Evolutionary conservation across 768 basidiomycete genomes (phyloP).

Genomic region (Polyporus arcularius): DNA sequence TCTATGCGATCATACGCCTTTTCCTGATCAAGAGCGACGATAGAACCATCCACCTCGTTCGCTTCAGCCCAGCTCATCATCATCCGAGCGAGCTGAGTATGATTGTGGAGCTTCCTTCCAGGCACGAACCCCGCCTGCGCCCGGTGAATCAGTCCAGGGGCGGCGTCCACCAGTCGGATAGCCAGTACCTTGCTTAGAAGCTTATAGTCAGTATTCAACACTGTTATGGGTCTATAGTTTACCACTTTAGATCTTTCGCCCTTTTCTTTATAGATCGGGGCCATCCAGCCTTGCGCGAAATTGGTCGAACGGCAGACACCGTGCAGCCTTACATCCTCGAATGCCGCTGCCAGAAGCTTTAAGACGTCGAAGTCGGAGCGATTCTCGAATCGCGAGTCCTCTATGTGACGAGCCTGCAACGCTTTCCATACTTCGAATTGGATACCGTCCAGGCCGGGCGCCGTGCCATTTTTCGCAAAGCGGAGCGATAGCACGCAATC

Average conservation of each 20-base stretch:
- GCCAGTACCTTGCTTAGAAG: constrained; percentile 29
- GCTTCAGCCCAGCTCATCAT: constrained; percentile 15
- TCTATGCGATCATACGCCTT: constrained; percentile 21
- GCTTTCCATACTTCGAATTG: no score
- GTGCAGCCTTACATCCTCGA: no score
- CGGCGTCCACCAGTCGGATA: constrained; percentile 13
- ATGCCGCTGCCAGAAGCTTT: no score
- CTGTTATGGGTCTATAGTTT: constrained; percentile 22
- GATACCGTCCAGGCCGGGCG: no score
- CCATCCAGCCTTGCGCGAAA: constrained; percentile 35
- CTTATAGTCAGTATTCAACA: constrained; percentile 36
- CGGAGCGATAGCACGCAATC: no score
- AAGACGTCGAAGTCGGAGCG: no score
- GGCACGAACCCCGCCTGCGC: constrained; percentile 43
- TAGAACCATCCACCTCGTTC: constrained; percentile 5
- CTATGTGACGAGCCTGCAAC: no score
- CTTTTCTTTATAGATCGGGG: constrained; percentile 45
- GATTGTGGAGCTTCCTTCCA: constrained; percentile 33
- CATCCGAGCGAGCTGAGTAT: constrained; percentile 28
- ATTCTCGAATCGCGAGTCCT: no score
- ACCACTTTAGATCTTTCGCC: constrained; percentile 5
- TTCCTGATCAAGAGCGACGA: constrained; percentile 20
- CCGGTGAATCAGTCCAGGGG: constrained; percentile 28
- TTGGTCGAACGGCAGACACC: no score
- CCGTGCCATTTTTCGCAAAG: no score